Conservation (phyloP, 2,329 filamentous ascomycete species). For the Beauveria scarabaeidicola region DNA sequence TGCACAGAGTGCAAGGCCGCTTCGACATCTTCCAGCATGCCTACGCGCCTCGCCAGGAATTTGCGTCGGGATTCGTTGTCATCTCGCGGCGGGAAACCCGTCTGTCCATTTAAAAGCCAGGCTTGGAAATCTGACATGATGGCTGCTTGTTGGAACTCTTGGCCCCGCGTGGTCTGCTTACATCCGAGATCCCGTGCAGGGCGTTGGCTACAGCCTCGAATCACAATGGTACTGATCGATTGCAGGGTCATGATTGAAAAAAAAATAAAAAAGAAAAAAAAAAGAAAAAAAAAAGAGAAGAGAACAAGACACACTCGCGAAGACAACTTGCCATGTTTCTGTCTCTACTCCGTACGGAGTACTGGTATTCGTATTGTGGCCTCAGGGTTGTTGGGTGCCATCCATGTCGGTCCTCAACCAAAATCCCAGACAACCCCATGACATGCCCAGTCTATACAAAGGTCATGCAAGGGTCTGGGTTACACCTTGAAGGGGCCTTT, state of each 20-base stretch:
- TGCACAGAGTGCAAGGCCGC: neutral
- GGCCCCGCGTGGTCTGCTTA: neutral
- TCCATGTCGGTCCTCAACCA: neutral
- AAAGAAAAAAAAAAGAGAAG: neutral
- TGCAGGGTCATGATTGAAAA: no score
- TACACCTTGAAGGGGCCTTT: no score
- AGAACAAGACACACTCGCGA: no score
- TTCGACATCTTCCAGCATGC: neutral
- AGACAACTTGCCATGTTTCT: neutral
- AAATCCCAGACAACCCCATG: neutral
- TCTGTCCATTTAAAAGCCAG: neutral
- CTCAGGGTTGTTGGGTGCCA: slow-evolving; percentile 1
- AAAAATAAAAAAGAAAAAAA: no score
- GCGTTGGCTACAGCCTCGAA: neutral
- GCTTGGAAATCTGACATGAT: neutral
- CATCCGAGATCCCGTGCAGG: neutral
- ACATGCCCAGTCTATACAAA: no score
- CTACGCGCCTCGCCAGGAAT: neutral
- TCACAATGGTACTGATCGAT: no score
- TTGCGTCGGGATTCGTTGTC: neutral
- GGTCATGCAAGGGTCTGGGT: no score
- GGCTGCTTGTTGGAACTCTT: neutral
- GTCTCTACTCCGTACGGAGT: neutral
- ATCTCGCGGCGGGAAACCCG: neutral
- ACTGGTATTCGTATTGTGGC: neutral